Evolutionary conservation across 305 asterid species (phyloP).

Genomic region (Euphrasia arctica): DNA sequence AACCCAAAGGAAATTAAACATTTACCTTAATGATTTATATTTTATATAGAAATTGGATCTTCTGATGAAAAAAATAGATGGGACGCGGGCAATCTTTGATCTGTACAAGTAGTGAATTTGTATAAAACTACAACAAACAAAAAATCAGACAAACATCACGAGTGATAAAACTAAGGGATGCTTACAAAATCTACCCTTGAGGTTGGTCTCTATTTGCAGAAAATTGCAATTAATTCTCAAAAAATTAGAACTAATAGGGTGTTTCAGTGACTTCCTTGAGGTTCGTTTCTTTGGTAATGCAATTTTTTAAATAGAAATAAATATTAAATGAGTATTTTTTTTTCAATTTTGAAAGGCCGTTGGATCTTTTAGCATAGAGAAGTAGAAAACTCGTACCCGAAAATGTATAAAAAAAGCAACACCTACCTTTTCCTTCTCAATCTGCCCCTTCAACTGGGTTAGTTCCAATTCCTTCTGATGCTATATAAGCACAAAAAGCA

Average conservation of each 20-base stretch:
- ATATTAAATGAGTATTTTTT: not conserved
- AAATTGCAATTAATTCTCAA: not conserved
- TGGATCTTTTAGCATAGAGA: not conserved
- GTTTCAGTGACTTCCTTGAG: not conserved
- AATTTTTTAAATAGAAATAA: not conserved
- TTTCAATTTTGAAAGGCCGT: not conserved
- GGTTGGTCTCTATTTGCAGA: not conserved
- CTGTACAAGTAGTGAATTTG: not conserved
- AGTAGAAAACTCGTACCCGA: not conserved
- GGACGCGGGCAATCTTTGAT: not conserved
- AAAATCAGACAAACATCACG: conserved; percentile 9
- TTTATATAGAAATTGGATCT: conserved; percentile 7
- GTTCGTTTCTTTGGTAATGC: not conserved
- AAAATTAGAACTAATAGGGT: not conserved
- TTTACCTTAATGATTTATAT: not conserved
- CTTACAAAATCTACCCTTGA: not conserved
- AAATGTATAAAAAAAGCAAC: not conserved
- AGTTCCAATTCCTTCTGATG: conserved; percentile 86
- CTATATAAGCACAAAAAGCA: conserved; percentile 41
- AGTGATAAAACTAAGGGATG: not conserved
- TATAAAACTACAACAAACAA: not conserved
- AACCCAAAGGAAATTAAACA: conserved; percentile 27
- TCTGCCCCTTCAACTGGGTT: conserved; percentile 62
- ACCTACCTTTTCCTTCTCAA: conserved; percentile 78
- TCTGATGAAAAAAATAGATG: conserved; percentile 17